Conservation (phyloP, 805 yeast species). For the Saturnispora halmiae region DNA sequence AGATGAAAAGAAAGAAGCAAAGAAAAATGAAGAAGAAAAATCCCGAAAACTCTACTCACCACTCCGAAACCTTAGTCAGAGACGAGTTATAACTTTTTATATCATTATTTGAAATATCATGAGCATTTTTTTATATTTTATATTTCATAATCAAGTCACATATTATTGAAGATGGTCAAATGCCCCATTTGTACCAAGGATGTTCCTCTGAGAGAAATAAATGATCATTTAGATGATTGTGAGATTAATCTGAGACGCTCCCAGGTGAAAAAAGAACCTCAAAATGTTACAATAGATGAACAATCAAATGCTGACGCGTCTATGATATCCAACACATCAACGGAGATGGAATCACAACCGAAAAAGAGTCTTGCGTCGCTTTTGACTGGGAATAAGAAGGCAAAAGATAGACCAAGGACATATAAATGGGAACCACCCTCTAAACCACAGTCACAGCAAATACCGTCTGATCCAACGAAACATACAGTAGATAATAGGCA, state of each 20-base stretch:
- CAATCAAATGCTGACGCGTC: neutral
- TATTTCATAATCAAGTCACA: too few species aligned
- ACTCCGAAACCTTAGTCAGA: too few species aligned
- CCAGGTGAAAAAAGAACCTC: neutral
- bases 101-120: neutral
- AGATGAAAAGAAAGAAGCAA: slow-evolving; percentile 20
- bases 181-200: slow-evolving; percentile 30
- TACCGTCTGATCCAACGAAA: neutral
- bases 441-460: neutral
- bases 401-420: slow-evolving; percentile 10
- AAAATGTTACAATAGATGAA: neutral
- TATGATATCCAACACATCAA: neutral
- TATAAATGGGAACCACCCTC: slow-evolving; percentile 12
- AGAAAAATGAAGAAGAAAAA: slow-evolving; percentile 7
- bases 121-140: neutral
- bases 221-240: slow-evolving; percentile 30
- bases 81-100: too few species aligned
- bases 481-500: neutral
- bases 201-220: slow-evolving; percentile 24
- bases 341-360: neutral
- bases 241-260: slow-evolving; percentile 7
- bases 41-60: too few species aligned
- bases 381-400: slow-evolving; percentile 8
- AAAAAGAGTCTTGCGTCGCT: slow-evolving; percentile 7
- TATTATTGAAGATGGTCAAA: slow-evolving; percentile 25